Percentiles rank a stretch among this genome's conserved stretches.
Evolutionary conservation across 2,329 filamentous ascomycete species (phyloP).

Genomic region (Clonostachys solani): DNA sequence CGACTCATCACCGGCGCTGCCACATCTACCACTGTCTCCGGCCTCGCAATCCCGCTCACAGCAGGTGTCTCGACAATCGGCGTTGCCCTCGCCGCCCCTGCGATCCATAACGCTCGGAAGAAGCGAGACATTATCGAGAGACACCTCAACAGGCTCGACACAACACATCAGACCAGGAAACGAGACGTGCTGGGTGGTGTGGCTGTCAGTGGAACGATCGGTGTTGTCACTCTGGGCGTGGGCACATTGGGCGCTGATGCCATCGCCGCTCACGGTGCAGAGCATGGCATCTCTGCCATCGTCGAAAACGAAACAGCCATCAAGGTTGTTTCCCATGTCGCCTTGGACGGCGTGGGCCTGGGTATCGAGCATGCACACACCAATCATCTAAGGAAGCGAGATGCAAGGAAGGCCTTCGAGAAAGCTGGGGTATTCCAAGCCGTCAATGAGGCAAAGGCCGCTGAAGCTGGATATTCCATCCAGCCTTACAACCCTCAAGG

Average conservation of each 20-base stretch:
- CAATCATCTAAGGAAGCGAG: conserved; percentile 24
- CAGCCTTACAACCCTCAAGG: conserved; percentile 9
- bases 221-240: conserved; percentile 26
- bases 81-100: conserved; percentile 28
- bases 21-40: conserved; percentile 30
- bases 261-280: conserved; percentile 24
- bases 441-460: conserved; percentile 17
- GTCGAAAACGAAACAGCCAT: conserved; percentile 25
- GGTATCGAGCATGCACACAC: conserved; percentile 27
- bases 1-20: conserved; percentile 31
- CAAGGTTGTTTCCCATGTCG: conserved; percentile 25
- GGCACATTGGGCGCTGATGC: conserved; percentile 26
- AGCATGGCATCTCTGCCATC: conserved; percentile 21
- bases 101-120: conserved; percentile 33
- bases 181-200: conserved; percentile 31
- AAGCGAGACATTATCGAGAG: conserved; percentile 34
- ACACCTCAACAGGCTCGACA: conserved; percentile 24
- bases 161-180: conserved; percentile 30
- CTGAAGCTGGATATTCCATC: conserved; percentile 12
- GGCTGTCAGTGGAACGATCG: conserved; percentile 28
- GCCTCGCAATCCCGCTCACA: conserved; percentile 30
- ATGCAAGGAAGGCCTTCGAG: conserved; percentile 21
- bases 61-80: conserved; percentile 31
- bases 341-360: conserved; percentile 27
- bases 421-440: conserved; percentile 22